A percentile compares a stretch with the other conserved stretches of the same genome.
phyloP scores from a whole-genome alignment of 805 yeast genomes.

The Metschnikowia colocasiae region DNA sequence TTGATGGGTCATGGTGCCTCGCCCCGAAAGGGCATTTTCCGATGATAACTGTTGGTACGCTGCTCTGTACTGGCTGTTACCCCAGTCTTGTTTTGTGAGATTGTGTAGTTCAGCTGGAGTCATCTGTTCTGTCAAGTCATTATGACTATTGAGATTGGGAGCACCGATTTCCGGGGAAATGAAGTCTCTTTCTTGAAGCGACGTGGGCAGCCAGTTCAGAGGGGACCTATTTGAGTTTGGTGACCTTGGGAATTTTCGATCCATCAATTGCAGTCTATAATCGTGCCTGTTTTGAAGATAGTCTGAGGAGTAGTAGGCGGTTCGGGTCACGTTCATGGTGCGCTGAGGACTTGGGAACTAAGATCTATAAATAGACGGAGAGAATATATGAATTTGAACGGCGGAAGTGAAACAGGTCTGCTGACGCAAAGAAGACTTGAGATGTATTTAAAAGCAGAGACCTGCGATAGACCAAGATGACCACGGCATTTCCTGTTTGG shows the following conservation, averaged over 20 bases:
- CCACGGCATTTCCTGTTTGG: constrained; percentile 1
- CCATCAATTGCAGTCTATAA: background rate
- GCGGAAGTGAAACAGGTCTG: no score
- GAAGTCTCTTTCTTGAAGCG: background rate
- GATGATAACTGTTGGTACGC: background rate
- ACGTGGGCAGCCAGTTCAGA: background rate
- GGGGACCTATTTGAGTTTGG: background rate
- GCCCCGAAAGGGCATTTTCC: background rate
- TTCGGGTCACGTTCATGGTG: constrained; percentile 38
- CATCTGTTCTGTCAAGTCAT: constrained; percentile 29
- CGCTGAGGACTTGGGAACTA: background rate
- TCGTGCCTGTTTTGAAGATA: constrained; percentile 21
- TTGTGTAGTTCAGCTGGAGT: constrained; percentile 38
- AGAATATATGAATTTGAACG: background rate
- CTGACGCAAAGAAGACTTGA: background rate
- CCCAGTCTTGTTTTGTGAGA: background rate
- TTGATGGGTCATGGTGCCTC: background rate
- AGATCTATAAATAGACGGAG: background rate
- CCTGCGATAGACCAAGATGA: background rate
- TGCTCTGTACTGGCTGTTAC: background rate
- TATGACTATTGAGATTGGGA: constrained; percentile 8
- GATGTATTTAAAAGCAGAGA: background rate
- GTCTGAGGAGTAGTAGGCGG: constrained; percentile 38
- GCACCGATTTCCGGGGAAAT: background rate
- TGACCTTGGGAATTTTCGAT: background rate